Base-by-base conservation (phyloP, 73 alveolate genomes). In the Paramecium bursaria region DNA sequence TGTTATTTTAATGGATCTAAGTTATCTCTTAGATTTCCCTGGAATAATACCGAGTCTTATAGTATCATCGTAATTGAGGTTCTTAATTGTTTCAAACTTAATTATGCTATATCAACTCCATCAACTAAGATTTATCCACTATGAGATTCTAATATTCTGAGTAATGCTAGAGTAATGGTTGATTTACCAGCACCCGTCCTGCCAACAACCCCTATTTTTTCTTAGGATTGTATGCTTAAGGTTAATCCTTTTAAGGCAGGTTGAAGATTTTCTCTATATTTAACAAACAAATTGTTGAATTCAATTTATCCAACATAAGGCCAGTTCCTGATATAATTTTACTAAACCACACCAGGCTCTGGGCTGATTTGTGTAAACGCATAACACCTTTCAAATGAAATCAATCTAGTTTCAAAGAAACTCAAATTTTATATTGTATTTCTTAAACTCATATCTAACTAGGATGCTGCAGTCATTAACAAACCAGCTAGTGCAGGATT, bases 181-280 rank as follows among this genome's bases (percentile, higher is more conserved):
- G 97, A 91, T 86, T 93, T 93, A 39, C 98, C 98, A n/a, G 93
- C 89, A 73, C 98, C 98, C 0, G 98, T 93, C 55, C 98, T 82
- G 1, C 98, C 98, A 0, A 91, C 96, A 31, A 93, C 48, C 9
- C 98, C 98, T 7, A 93, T 61, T 61, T 93, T 91, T 46, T 93
- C 97, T 42, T 91, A 87, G 0, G 94, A 52, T 17, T 89, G 67
- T 35, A 92, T 92, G 10, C 74, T 9, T 14, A 86, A 46, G 7
- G 86, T 86, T 26, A 92, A 17, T 47, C 88, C 88, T 29, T 82
- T 91, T 50, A 92, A 61, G 0, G 91, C 95, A 31, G 90, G 82
- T 21, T 82, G 86, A n/a, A 94, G 73, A 88, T 90, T 90, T 51
- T 73, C 85, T 87, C 97, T 79, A 48, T 92, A 92, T 51, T 55